Evolutionary conservation across 257 asterid species (phyloP).

Genomic region (Verbena officinalis): DNA sequence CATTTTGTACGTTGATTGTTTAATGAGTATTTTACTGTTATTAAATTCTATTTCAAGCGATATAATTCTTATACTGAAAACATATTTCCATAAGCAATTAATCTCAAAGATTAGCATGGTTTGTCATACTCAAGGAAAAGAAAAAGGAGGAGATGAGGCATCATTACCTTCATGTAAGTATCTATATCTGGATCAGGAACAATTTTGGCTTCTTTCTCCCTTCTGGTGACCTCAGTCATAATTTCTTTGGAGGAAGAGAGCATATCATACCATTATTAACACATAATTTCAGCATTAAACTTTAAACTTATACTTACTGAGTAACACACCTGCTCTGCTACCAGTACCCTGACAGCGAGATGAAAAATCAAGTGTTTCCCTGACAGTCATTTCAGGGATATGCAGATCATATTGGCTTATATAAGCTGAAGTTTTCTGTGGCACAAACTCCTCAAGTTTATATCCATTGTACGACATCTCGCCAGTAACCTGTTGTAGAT

Average conservation of each 20-base stretch:
- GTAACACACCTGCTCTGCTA: conserved; percentile 49
- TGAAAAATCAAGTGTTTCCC: conserved; percentile 60
- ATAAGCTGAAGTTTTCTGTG: conserved; percentile 56
- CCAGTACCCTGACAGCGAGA: conserved; percentile 53
- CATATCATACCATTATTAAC: background rate
- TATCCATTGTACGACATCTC: conserved; percentile 53
- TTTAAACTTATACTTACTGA: background rate
- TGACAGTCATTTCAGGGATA: conserved; percentile 57
- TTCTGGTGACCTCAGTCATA: conserved; percentile 41
- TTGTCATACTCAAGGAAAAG: background rate
- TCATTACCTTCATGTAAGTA: conserved; percentile 56
- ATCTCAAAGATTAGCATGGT: too few species aligned
- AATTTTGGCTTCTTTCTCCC: conserved; percentile 53
- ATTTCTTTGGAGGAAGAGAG: conserved; percentile 30
- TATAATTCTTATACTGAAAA: too few species aligned
- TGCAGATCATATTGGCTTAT: conserved; percentile 53
- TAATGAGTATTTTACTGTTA: too few species aligned
- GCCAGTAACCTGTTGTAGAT: conserved; percentile 33
- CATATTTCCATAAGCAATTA: too few species aligned
- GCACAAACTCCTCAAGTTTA: conserved; percentile 45
- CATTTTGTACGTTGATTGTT: too few species aligned
- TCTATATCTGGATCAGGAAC: conserved; percentile 56
- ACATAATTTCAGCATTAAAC: too few species aligned
- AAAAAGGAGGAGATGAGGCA: background rate
- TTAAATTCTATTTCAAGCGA: too few species aligned